These are phyloP conservation scores for Hemileccinum impolitum DNA, from an alignment of 768 basidiomycete genomes.

Conservation along the genomic window DNA sequence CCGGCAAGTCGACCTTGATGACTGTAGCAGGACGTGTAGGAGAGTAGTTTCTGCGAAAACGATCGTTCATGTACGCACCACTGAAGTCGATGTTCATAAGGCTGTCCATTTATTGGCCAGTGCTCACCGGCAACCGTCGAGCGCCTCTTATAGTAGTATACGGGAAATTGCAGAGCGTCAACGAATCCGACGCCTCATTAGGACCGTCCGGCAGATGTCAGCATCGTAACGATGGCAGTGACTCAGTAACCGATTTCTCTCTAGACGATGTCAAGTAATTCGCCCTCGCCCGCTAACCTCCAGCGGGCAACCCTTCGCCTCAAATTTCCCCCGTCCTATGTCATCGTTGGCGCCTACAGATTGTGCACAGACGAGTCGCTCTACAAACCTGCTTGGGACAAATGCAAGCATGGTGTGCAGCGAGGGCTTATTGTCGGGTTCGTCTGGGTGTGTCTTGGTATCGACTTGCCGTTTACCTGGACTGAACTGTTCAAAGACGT, in stretches of 20 bases:
- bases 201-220: too few species aligned
- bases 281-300: constrained; percentile 42
- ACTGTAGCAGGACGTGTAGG: constrained; percentile 6
- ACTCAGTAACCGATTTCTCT: too few species aligned
- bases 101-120: background rate
- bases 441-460: constrained; percentile 53
- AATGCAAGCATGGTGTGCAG: constrained; percentile 72
- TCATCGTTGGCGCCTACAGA: constrained; percentile 80
- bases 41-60: constrained; percentile 1
- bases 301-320: constrained; percentile 58
- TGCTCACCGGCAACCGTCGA: background rate
- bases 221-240: too few species aligned
- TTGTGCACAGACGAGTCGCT: constrained; percentile 70
- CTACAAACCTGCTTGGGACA: constrained; percentile 77
- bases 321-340: constrained; percentile 78
- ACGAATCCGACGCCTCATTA: background rate
- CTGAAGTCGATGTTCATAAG: constrained; percentile 23
- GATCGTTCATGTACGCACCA: constrained; percentile 3
- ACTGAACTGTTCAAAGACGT: constrained; percentile 40
- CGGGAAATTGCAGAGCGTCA: constrained; percentile 1
- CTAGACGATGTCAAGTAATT: background rate
- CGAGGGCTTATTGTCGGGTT: constrained; percentile 68
- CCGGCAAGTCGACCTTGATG: constrained; percentile 24
- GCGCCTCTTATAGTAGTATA: background rate
- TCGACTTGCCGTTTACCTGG: background rate